These are phyloP conservation scores for Leptographium radiaticola DNA, from an alignment of 2,329 filamentous ascomycete species.

Conservation along the genomic window DNA sequence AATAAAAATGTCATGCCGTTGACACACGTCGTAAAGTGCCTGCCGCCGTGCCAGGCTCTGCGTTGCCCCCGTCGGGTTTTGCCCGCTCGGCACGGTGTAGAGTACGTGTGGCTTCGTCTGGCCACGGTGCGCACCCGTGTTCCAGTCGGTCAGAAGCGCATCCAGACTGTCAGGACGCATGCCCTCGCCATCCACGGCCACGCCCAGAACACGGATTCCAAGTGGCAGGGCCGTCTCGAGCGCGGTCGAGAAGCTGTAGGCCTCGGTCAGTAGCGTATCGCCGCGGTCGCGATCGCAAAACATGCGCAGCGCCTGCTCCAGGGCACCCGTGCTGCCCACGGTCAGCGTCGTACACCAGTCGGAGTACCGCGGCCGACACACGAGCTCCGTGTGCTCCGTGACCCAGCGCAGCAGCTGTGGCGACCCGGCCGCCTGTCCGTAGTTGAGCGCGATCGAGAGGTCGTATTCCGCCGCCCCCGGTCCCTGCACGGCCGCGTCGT, in stretches of 20 bases:
- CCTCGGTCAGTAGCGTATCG: slow-evolving; percentile 74
- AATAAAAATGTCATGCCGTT: slow-evolving; percentile 76
- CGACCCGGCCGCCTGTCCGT: slow-evolving; percentile 74
- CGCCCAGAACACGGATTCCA: slow-evolving; percentile 37
- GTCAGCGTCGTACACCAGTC: slow-evolving; percentile 83
- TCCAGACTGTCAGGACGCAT: slow-evolving; percentile 39
- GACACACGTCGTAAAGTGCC: slow-evolving; percentile 63
- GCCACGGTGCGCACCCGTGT: slow-evolving; percentile 26
- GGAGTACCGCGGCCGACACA: slow-evolving; percentile 73
- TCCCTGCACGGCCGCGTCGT: slow-evolving; percentile 44
- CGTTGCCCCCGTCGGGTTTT: slow-evolving; percentile 85
- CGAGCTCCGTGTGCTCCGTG: slow-evolving; percentile 89
- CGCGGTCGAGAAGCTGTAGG: slow-evolving; percentile 76
- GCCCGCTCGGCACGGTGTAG: slow-evolving; percentile 59
- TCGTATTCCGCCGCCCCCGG: slow-evolving; percentile 38
- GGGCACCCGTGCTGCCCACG: slow-evolving; percentile 71
- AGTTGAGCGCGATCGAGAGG: slow-evolving; percentile 82
- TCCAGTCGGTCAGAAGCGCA: slow-evolving; percentile 35
- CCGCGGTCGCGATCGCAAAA: slow-evolving; percentile 56
- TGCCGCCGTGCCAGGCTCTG: slow-evolving; percentile 53
- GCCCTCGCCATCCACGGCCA: slow-evolving; percentile 39
- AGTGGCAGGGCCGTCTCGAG: slow-evolving; percentile 44
- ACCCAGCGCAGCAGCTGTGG: slow-evolving; percentile 82
- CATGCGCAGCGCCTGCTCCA: slow-evolving; percentile 76
- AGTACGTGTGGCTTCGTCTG: slow-evolving; percentile 39